phyloP scores from a whole-genome alignment of 108 stramenopile species.

The Skeletonema tropicum region DNA sequence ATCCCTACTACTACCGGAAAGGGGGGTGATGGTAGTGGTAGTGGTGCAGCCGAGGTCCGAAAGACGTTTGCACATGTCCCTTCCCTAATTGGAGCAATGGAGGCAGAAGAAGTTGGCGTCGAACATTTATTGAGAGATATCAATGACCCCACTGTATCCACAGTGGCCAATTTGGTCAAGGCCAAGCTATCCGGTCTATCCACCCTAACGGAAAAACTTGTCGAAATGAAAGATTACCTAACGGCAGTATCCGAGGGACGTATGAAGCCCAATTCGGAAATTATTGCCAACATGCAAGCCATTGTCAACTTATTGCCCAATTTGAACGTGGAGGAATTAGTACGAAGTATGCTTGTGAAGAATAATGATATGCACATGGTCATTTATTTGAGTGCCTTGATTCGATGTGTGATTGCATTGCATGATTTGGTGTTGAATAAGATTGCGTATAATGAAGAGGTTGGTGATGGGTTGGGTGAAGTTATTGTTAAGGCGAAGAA shows the following conservation, averaged over 20 bases:
- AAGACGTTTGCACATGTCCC: slow-evolving; percentile 95
- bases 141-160: slow-evolving; percentile 98
- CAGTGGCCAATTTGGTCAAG: slow-evolving; percentile 92
- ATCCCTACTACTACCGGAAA: slow-evolving; percentile 13
- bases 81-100: slow-evolving; percentile 89
- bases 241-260: slow-evolving; percentile 71
- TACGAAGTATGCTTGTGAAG: slow-evolving; percentile 90
- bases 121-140: slow-evolving; percentile 99
- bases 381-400: slow-evolving; percentile 86
- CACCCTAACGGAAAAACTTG: slow-evolving; percentile 88
- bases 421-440: slow-evolving; percentile 97
- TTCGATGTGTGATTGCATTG: slow-evolving; percentile 94
- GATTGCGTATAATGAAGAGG: slow-evolving; percentile 81
- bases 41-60: slow-evolving; percentile 72
- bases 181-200: slow-evolving; percentile 92
- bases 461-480: slow-evolving; percentile 29
- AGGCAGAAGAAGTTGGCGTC: slow-evolving; percentile 99
- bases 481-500: slow-evolving; percentile 47
- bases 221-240: slow-evolving; percentile 94
- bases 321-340: slow-evolving; percentile 93
- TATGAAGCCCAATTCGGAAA: slow-evolving; percentile 80
- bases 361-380: slow-evolving; percentile 99
- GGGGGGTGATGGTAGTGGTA: slow-evolving; percentile 20
- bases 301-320: slow-evolving; percentile 98
- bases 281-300: slow-evolving; percentile 93